Percentiles rank a stretch among this genome's conserved stretches.
These are phyloP conservation scores for Paradendryphiella salina DNA, from an alignment of 2,329 filamentous ascomycete species.

Conservation along the genomic window DNA sequence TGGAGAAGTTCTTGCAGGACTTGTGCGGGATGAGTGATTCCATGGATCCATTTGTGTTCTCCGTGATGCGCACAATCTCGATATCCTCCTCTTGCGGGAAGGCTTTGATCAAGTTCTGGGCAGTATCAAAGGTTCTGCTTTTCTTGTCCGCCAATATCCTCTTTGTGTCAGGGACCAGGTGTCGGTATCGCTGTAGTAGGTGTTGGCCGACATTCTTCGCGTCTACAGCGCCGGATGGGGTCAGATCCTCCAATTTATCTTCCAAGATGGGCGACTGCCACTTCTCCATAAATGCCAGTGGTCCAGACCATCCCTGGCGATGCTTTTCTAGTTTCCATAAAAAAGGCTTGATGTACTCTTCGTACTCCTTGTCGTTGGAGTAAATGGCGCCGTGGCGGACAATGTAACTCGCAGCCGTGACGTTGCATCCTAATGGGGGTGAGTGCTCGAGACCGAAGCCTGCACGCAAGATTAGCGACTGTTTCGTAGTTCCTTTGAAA, in stretches of 20 bases:
- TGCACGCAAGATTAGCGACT: neutral
- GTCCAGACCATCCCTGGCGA: conserved; percentile 56
- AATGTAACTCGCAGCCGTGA: conserved; percentile 54
- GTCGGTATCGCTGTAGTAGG: conserved; percentile 60
- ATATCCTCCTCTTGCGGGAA: conserved; percentile 37
- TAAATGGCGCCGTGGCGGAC: conserved; percentile 56
- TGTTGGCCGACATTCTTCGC: conserved; percentile 63
- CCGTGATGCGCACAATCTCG: conserved; percentile 40
- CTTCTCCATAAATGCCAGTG: conserved; percentile 58
- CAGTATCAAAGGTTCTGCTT: conserved; percentile 42
- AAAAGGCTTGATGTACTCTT: conserved; percentile 55
- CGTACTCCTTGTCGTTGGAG: conserved; percentile 56
- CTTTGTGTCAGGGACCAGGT: conserved; percentile 50
- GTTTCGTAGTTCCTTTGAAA: neutral
- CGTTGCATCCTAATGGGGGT: conserved; percentile 55
- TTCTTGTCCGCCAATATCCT: conserved; percentile 44
- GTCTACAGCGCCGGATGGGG: conserved; percentile 49
- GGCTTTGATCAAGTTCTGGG: conserved; percentile 34
- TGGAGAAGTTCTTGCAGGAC: conserved; percentile 40
- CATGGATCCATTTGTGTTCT: conserved; percentile 37
- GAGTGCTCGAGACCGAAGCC: conserved; percentile 50
- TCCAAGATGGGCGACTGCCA: conserved; percentile 62
- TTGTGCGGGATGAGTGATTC: conserved; percentile 43
- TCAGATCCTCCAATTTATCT: conserved; percentile 51
- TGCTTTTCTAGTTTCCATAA: conserved; percentile 61